Percentiles rank a stretch among this genome's conserved stretches.
Evolutionary conservation across 2,329 filamentous ascomycete species (phyloP).

Genomic region (Zarea fungicola): DNA sequence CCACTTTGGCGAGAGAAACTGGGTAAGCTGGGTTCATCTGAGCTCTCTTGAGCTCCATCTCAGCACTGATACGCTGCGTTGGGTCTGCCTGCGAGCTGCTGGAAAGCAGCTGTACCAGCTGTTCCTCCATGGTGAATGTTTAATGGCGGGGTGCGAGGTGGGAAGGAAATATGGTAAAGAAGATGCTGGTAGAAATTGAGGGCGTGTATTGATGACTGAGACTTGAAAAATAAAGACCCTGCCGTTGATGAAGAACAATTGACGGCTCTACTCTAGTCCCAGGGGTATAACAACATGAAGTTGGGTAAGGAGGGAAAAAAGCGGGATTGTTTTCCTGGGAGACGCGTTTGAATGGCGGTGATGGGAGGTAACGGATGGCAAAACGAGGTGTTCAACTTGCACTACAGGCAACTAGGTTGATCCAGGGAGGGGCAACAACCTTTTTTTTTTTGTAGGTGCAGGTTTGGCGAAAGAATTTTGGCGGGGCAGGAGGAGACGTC

Average conservation of each 20-base stretch:
- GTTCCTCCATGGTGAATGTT: constrained; percentile 69
- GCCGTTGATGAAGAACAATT: not conserved
- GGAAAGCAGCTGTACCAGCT: constrained; percentile 81
- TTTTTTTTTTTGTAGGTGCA: too few relatives aligned
- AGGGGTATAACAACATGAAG: not conserved
- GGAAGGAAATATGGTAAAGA: not conserved
- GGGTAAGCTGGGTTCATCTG: constrained; percentile 69
- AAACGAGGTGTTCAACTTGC: not conserved
- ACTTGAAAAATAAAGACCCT: not conserved
- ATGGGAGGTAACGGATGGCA: not conserved
- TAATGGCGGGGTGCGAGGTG: constrained; percentile 1
- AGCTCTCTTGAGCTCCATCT: constrained; percentile 71
- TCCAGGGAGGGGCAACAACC: not conserved
- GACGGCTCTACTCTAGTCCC: not conserved
- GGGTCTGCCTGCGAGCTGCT: constrained; percentile 78
- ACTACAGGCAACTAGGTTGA: too few relatives aligned
- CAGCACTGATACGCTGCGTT: constrained; percentile 75
- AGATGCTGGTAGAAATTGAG: constrained; percentile 4
- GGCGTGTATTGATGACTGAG: constrained; percentile 7
- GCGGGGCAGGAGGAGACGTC: not conserved
- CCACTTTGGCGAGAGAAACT: constrained; percentile 73
- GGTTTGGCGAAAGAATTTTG: not conserved
- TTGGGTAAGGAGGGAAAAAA: constrained; percentile 9
- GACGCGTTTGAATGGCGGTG: constrained; percentile 12
- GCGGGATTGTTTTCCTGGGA: constrained; percentile 3